Percentiles rank a stretch among this genome's conserved stretches.
These are phyloP conservation scores for Heterobasidion irregulare DNA, from an alignment of 1,284 basidiomycete genomes.

Conservation along the genomic window DNA sequence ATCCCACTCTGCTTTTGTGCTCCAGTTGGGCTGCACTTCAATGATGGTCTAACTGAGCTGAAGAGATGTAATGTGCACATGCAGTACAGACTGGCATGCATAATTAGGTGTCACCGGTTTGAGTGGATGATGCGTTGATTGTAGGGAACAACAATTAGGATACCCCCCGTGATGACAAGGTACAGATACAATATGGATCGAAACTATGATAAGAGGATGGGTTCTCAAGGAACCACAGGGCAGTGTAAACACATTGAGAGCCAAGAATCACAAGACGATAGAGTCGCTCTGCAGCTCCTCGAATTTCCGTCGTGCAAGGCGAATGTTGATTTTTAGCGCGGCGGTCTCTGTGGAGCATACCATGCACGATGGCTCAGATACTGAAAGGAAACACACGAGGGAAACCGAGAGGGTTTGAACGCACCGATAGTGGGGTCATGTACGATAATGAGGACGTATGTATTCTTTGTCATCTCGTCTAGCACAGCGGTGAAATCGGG, in stretches of 20 bases:
- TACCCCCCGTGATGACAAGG: too few relatives aligned
- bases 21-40: too few relatives aligned
- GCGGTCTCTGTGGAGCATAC: constrained; percentile 57
- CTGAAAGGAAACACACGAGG: background rate
- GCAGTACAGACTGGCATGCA: too few relatives aligned
- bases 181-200: too few relatives aligned
- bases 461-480: constrained; percentile 90
- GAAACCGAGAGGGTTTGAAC: constrained; percentile 13
- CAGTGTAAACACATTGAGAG: background rate
- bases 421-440: constrained; percentile 82
- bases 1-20: too few relatives aligned
- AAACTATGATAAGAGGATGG: too few relatives aligned
- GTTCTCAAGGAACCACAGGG: too few relatives aligned
- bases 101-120: too few relatives aligned
- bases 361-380: background rate
- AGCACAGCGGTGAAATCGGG: constrained; percentile 87
- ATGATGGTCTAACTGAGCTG: too few relatives aligned
- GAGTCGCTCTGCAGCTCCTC: constrained; percentile 74
- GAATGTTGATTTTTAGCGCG: constrained; percentile 77
- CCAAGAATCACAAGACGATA: constrained; percentile 17
- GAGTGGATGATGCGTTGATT: too few relatives aligned
- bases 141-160: too few relatives aligned
- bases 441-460: constrained; percentile 87
- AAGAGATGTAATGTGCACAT: too few relatives aligned
- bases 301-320: constrained; percentile 75